Conservation (phyloP, 2,329 filamentous ascomycete species). For the Aspergillus sp. region DNA sequence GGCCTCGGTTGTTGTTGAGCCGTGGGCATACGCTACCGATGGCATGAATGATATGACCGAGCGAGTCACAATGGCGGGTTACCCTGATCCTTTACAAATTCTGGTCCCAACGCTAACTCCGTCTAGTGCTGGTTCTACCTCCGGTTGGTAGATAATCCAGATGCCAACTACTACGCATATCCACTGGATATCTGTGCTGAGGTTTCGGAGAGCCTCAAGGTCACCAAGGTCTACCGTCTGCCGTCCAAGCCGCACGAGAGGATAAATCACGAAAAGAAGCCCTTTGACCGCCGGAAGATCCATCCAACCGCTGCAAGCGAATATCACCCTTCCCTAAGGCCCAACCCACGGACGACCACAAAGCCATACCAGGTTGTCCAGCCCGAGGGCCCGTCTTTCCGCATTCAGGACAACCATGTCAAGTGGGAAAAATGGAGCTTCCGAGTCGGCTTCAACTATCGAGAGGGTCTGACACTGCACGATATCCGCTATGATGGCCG, state of each 20-base stretch:
- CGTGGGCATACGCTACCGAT: constrained; percentile 44
- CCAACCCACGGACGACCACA: constrained; percentile 22
- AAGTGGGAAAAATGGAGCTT: constrained; percentile 38
- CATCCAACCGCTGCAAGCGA: constrained; percentile 18
- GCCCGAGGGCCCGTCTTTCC: constrained; percentile 28
- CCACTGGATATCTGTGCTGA: constrained; percentile 47
- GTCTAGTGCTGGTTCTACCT: constrained; percentile 29
- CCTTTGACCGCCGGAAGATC: constrained; percentile 36
- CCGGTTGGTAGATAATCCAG: constrained; percentile 31
- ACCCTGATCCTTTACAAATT: neutral
- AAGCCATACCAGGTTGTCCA: constrained; percentile 30
- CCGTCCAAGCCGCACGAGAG: constrained; percentile 33
- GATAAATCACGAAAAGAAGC: constrained; percentile 25
- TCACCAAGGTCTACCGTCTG: constrained; percentile 43
- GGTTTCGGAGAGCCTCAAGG: constrained; percentile 41
- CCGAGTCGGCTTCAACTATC: constrained; percentile 37
- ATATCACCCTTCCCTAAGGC: constrained; percentile 25
- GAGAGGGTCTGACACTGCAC: constrained; percentile 36
- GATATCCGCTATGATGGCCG: constrained; percentile 32
- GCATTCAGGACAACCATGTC: constrained; percentile 18
- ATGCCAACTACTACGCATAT: constrained; percentile 51
- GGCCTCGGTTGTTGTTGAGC: constrained; percentile 39
- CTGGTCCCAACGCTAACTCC: neutral
- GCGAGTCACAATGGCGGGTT: constrained; percentile 42
- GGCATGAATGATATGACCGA: constrained; percentile 37